Conservation (phyloP, 2,329 filamentous ascomycete genomes). For the Curvularia eragrostidis region DNA sequence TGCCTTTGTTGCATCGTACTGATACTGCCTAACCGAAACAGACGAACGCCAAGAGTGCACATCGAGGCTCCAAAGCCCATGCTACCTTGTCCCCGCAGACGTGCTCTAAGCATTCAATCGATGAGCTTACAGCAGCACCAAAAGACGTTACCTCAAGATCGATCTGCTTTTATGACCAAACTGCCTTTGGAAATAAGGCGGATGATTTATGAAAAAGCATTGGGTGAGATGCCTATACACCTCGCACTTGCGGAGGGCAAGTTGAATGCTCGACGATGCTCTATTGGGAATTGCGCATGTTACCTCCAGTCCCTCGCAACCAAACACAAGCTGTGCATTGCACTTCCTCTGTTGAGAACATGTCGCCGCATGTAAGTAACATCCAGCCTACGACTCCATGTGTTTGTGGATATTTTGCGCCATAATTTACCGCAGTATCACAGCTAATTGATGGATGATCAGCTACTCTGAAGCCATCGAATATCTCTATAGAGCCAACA, state of each 20-base stretch:
- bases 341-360: constrained; percentile 23
- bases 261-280: constrained; percentile 17
- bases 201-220: constrained; percentile 25
- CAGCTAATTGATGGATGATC: constrained; percentile 1
- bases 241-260: constrained; percentile 15
- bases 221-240: constrained; percentile 23
- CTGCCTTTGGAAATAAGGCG: constrained; percentile 32
- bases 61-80: constrained; percentile 12
- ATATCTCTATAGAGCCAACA: constrained; percentile 29
- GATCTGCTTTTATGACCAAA: constrained; percentile 28
- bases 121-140: constrained; percentile 17
- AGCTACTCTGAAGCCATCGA: constrained; percentile 38
- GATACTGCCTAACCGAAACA: constrained; percentile 10
- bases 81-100: constrained; percentile 25
- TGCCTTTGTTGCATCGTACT: constrained; percentile 26
- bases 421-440: not conserved
- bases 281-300: not conserved
- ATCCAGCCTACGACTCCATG: not conserved
- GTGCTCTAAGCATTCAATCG: constrained; percentile 22
- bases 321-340: constrained; percentile 10
- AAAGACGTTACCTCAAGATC: constrained; percentile 21
- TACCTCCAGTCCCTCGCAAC: not conserved
- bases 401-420: not conserved
- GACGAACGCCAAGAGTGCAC: not conserved
- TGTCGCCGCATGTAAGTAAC: constrained; percentile 32